These are phyloP conservation scores for Vanrija sp. DNA, from an alignment of 1,284 basidiomycete species.

Conservation along the genomic window DNA sequence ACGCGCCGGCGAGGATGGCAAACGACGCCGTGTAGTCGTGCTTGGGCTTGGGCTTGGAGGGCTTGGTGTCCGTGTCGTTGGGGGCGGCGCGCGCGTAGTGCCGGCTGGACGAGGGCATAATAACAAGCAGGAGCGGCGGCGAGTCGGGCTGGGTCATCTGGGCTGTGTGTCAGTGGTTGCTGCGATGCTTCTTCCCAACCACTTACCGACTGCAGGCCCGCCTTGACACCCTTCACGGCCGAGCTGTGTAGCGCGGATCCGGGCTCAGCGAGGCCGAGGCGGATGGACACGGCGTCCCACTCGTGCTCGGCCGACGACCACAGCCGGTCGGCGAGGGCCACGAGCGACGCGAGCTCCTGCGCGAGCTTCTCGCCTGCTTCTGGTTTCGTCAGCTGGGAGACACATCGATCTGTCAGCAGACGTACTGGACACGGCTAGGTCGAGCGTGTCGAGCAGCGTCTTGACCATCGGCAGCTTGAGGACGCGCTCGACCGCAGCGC, in stretches of 20 bases:
- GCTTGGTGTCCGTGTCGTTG: constrained; percentile 25
- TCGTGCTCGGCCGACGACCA: constrained; percentile 20
- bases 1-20: constrained; percentile 40
- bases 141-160: constrained; percentile 39
- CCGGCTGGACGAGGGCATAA: constrained; percentile 23
- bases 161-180: neutral
- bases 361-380: constrained; percentile 38
- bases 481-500: constrained; percentile 6
- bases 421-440: constrained; percentile 6
- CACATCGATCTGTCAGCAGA: neutral
- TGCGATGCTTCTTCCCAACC: too few species aligned
- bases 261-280: constrained; percentile 26
- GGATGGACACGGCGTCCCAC: constrained; percentile 45
- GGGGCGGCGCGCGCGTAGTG: constrained; percentile 16
- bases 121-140: constrained; percentile 43
- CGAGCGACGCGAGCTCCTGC: constrained; percentile 41
- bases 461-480: constrained; percentile 10
- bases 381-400: constrained; percentile 15
- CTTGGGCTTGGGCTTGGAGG: constrained; percentile 28
- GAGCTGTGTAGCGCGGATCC: constrained; percentile 36
- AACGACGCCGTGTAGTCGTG: constrained; percentile 33
- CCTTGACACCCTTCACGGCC: constrained; percentile 38
- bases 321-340: constrained; percentile 40
- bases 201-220: constrained; percentile 31
- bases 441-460: constrained; percentile 14